These are phyloP conservation scores for Didymella arachidicola DNA, from an alignment of 2,329 filamentous ascomycete species.

Conservation along the genomic window DNA sequence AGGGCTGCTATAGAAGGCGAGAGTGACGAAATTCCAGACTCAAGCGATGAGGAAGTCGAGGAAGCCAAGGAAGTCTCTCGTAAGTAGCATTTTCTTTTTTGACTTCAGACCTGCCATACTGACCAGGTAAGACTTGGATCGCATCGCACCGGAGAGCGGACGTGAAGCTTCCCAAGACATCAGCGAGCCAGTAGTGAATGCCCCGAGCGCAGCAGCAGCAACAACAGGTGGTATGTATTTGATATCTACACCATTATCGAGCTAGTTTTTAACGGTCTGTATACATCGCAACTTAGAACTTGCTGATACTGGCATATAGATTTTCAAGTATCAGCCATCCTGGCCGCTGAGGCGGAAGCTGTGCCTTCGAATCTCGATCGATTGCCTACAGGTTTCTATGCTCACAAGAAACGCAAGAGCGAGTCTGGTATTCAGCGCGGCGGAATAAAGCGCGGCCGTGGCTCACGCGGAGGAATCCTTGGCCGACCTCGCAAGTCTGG, in stretches of 20 bases:
- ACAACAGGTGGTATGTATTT: not conserved
- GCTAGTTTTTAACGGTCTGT: not conserved
- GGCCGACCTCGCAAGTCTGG: constrained; percentile 29
- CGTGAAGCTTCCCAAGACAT: not conserved
- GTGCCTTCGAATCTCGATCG: constrained; percentile 32
- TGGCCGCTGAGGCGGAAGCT: constrained; percentile 33
- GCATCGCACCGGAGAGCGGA: not conserved
- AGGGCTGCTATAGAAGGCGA: not conserved
- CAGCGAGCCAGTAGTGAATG: not conserved
- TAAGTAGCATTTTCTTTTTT: not conserved
- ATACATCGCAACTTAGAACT: not conserved
- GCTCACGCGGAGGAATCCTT: constrained; percentile 24
- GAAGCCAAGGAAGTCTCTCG: not conserved
- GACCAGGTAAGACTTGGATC: not conserved
- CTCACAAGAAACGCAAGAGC: constrained; percentile 31
- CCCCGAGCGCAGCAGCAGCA: not conserved
- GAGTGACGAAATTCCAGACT: not conserved
- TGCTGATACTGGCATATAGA: not conserved
- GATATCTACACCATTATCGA: not conserved
- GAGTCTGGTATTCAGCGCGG: constrained; percentile 15
- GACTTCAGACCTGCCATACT: not conserved
- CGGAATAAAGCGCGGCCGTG: constrained; percentile 24
- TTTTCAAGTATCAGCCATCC: constrained; percentile 9
- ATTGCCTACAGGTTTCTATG: constrained; percentile 23
- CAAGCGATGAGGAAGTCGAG: not conserved